Percentiles rank a stretch among this genome's conserved stretches.
These are phyloP conservation scores for Yamadazyma blattariae DNA, from an alignment of 1,139 yeast genomes.

Conservation along the genomic window DNA sequence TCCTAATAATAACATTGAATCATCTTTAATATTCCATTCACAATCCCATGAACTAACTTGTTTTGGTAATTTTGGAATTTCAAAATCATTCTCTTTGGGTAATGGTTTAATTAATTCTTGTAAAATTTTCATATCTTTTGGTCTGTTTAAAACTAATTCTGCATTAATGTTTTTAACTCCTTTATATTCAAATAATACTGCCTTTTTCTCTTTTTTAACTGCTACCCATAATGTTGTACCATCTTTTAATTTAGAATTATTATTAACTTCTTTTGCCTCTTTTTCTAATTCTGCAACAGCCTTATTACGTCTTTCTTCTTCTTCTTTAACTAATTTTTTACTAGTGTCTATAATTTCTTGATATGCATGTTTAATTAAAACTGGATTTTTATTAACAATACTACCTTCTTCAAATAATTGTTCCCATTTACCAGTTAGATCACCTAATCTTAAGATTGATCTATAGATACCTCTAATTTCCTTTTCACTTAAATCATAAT, in stretches of 20 bases:
- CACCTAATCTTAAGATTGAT: constrained; percentile 80
- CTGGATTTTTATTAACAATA: constrained; percentile 80
- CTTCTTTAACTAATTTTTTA: constrained; percentile 59
- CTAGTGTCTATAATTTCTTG: constrained; percentile 67
- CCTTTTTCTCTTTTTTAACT: constrained; percentile 77
- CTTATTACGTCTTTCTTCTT: constrained; percentile 59
- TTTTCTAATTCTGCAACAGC: constrained; percentile 59
- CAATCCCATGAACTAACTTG: constrained; percentile 91
- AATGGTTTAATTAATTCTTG: constrained; percentile 52
- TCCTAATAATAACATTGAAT: constrained; percentile 83
- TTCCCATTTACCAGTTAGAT: constrained; percentile 78
- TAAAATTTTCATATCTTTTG: constrained; percentile 72
- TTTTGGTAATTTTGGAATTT: constrained; percentile 62
- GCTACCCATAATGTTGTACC: constrained; percentile 49
- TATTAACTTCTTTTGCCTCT: constrained; percentile 58
- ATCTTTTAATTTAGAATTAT: constrained; percentile 33
- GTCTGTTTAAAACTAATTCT: constrained; percentile 78
- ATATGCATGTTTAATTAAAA: constrained; percentile 73
- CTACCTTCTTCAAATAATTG: constrained; percentile 88
- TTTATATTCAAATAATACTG: constrained; percentile 83
- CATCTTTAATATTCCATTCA: constrained; percentile 80
- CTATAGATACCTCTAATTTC: constrained; percentile 87
- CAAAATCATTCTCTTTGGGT: constrained; percentile 56
- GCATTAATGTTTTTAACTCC: constrained; percentile 92
- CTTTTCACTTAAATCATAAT: constrained; percentile 70